Conservation (phyloP, 2,329 filamentous ascomycete species). For the Clonostachys chloroleuca region DNA sequence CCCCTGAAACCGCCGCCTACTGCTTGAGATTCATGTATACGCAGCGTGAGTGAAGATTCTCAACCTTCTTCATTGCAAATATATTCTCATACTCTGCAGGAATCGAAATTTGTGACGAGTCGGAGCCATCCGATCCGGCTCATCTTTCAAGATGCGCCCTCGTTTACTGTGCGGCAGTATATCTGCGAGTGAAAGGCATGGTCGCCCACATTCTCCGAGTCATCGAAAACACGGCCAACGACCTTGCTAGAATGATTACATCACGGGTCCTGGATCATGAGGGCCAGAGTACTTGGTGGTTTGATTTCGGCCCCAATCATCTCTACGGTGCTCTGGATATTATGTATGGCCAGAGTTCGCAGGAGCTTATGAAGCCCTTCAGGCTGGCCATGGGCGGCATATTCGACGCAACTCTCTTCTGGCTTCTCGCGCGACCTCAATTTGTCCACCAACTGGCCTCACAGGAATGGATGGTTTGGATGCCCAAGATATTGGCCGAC, state of each 20-base stretch:
- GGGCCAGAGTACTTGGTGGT: background rate
- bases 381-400: slow-evolving; percentile 18
- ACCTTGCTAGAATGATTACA: slow-evolving; percentile 12
- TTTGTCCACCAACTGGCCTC: background rate
- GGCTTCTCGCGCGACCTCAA: slow-evolving; percentile 11
- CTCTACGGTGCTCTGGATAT: slow-evolving; percentile 20
- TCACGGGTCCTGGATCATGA: slow-evolving; percentile 6
- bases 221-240: slow-evolving; percentile 14
- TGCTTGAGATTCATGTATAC: slow-evolving; percentile 29
- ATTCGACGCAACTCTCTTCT: background rate
- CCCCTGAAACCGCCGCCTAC: slow-evolving; percentile 16
- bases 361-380: slow-evolving; percentile 20
- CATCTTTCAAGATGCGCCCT: slow-evolving; percentile 24
- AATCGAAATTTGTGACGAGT: slow-evolving; percentile 16
- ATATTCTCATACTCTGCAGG: slow-evolving; percentile 6
- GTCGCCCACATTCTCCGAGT: slow-evolving; percentile 15
- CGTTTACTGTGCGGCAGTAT: slow-evolving; percentile 21
- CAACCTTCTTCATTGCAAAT: too few species aligned
- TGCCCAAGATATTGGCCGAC: background rate
- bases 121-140: slow-evolving; percentile 14
- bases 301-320: slow-evolving; percentile 5
- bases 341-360: slow-evolving; percentile 12
- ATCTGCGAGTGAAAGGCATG: slow-evolving; percentile 19
- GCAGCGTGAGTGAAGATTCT: slow-evolving; percentile 14
- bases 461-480: background rate